Base-by-base conservation (phyloP, 108 stramenopile species). In the Mediolabrus comicus region DNA sequence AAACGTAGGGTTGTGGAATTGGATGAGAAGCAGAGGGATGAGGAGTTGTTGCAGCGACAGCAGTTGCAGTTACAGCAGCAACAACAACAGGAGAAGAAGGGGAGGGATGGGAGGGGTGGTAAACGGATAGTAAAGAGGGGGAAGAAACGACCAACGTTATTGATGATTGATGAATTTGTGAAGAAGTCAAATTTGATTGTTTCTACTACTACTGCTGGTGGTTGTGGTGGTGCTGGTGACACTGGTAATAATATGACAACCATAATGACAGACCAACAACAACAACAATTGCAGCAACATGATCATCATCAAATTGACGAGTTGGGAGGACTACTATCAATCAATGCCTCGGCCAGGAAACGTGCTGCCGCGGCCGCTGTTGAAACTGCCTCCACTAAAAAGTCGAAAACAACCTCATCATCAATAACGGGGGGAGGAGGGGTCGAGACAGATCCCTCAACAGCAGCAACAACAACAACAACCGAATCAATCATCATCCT, bases 161-260 rank as follows among this genome's bases (percentile, higher is more conserved):
- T 49, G 2, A 49, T 57, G 56, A 57, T 57, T 57, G 56, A 57
- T 57, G 56, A 33, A 0, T 57, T 32, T 33, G 29, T 32, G 30
- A n/a, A 57, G 30, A 57, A 28, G 56, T 27, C 3, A 6, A 8
- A 32, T 17, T 14, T 57, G 16, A 19, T 32, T 16, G 32, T 57
- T 19, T 17, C 12, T 2, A 16, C 30, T 25, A 16, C 13, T 57
- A 57, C 3, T 32, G 31, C 10, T 24, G 22, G 1, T 49, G 46
- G 1, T 49, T 14, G 3, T 11, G 22, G 8, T 24, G 22, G 1
- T 49, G 46, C 2, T 49, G 39, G 3, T 11, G 22, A 22, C n/a
- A 46, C 19, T 19, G n/a, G n/a, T n/a, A 22, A 2, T 4, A 22
- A 3, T 19, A 46, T 46, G 43, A 24, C 43, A 0, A 46, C 43